Evolutionary conservation across 352 stramenopile genomes (phyloP).

Genomic region (Pythium brassicae): DNA sequence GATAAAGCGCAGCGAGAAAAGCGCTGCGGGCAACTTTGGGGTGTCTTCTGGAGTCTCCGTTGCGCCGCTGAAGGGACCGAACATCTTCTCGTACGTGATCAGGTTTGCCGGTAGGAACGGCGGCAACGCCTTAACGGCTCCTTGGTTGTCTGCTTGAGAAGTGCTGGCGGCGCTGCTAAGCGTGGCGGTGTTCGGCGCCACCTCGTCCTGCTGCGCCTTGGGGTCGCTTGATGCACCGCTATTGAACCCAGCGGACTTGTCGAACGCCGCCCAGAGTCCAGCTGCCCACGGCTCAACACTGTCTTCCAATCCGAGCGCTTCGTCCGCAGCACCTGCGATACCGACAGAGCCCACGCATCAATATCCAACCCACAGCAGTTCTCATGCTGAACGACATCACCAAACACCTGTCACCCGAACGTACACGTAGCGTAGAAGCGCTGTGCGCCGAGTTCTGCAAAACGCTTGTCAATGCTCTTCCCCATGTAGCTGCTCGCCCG

Average conservation of each 20-base stretch:
- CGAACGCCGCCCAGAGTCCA: slow-evolving; percentile 47
- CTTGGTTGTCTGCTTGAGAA: not conserved
- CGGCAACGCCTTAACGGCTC: not conserved
- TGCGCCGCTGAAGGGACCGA: slow-evolving; percentile 26
- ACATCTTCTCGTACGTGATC: slow-evolving; percentile 58
- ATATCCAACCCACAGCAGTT: not conserved
- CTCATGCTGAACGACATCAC: too few species aligned
- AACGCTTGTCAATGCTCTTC: slow-evolving; percentile 87
- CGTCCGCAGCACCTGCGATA: slow-evolving; percentile 80
- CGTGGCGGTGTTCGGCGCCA: not conserved
- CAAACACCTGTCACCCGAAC: not conserved
- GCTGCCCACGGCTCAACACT: slow-evolving; percentile 92
- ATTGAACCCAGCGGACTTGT: slow-evolving; percentile 23
- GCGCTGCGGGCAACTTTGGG: slow-evolving; percentile 46
- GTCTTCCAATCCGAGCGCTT: slow-evolving; percentile 92
- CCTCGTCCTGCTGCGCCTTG: slow-evolving; percentile 14
- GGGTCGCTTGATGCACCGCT: slow-evolving; percentile 18
- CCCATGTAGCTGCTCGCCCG: slow-evolving; percentile 58
- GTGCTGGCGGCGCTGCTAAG: not conserved
- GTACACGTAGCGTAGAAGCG: slow-evolving; percentile 68
- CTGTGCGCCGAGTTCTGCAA: slow-evolving; percentile 83
- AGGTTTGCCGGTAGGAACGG: slow-evolving; percentile 37
- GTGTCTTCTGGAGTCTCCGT: slow-evolving; percentile 45
- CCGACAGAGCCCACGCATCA: not conserved
- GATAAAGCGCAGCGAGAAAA: slow-evolving; percentile 43